Evolutionary conservation across 495 filamentous ascomycete species (phyloP).

Genomic region (Viridothelium virens): DNA sequence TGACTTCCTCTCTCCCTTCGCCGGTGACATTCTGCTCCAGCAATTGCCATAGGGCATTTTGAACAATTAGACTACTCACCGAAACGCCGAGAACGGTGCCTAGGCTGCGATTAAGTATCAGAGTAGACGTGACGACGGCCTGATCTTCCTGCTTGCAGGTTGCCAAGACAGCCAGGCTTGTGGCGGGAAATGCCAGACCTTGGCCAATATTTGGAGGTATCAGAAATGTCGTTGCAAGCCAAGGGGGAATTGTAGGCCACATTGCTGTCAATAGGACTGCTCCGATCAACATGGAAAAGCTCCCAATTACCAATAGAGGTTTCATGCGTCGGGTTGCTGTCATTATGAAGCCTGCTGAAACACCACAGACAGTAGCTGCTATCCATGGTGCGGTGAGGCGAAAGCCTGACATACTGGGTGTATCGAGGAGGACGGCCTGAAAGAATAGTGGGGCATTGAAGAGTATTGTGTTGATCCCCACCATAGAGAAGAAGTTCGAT

Average conservation of each 20-base stretch:
- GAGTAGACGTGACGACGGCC: slow-evolving; percentile 64
- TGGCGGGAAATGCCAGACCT: slow-evolving; percentile 56
- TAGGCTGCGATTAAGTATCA: slow-evolving; percentile 59
- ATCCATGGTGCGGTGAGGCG: slow-evolving; percentile 56
- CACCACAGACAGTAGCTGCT: slow-evolving; percentile 51
- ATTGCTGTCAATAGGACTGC: slow-evolving; percentile 45
- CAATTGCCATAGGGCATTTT: slow-evolving; percentile 58
- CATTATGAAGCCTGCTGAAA: slow-evolving; percentile 63
- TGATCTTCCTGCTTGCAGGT: slow-evolving; percentile 61
- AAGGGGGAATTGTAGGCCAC: slow-evolving; percentile 46
- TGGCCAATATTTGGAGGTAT: slow-evolving; percentile 53
- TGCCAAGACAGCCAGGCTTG: slow-evolving; percentile 61
- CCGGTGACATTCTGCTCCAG: slow-evolving; percentile 51
- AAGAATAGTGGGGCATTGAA: slow-evolving; percentile 79
- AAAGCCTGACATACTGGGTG: slow-evolving; percentile 62
- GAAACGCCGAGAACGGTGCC: slow-evolving; percentile 67
- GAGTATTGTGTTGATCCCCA: slow-evolving; percentile 59
- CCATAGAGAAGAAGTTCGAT: slow-evolving; percentile 56
- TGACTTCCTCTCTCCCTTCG: slow-evolving; percentile 44
- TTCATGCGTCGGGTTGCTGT: slow-evolving; percentile 57
- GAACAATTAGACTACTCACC: slow-evolving; percentile 62
- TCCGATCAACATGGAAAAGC: slow-evolving; percentile 49
- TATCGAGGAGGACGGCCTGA: slow-evolving; percentile 67
- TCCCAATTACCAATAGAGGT: slow-evolving; percentile 53
- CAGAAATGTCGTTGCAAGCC: slow-evolving; percentile 55